A percentile compares a stretch with the other conserved stretches of the same genome.
These are phyloP conservation scores for Davidsoniella australis DNA, from an alignment of 2,329 filamentous ascomycete genomes.

Conservation along the genomic window DNA sequence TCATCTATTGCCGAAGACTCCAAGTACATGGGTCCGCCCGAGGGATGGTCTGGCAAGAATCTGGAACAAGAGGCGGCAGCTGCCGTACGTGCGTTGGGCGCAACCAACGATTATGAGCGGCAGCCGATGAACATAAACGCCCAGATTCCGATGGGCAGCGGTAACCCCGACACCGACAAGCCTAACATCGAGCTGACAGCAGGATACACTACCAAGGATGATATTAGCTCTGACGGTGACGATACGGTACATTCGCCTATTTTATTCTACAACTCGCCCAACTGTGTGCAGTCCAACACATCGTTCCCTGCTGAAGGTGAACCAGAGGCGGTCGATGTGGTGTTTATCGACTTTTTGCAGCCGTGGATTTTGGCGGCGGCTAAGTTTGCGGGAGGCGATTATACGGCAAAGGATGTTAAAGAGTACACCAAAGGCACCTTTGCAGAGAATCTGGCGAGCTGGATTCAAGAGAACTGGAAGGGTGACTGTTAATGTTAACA, in stretches of 20 bases:
- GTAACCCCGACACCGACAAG: conserved; percentile 17
- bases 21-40: conserved; percentile 32
- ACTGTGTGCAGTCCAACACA: conserved; percentile 55
- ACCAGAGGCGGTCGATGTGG: conserved; percentile 64
- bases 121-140: background rate
- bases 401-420: conserved; percentile 29
- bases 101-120: background rate
- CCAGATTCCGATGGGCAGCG: conserved; percentile 1
- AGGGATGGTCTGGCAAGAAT: conserved; percentile 22
- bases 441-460: conserved; percentile 36
- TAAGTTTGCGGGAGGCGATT: conserved; percentile 38
- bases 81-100: background rate
- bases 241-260: conserved; percentile 71
- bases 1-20: conserved; percentile 21
- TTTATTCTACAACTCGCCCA: conserved; percentile 61
- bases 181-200: conserved; percentile 29
- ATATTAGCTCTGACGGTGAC: conserved; percentile 68
- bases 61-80: background rate
- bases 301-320: conserved; percentile 21
- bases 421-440: conserved; percentile 37
- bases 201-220: conserved; percentile 83
- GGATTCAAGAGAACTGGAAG: conserved; percentile 43
- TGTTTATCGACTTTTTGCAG: conserved; percentile 85
- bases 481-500: conserved; percentile 30
- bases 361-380: conserved; percentile 64